Evolutionary conservation across 2,329 filamentous ascomycete genomes (phyloP).

Genomic region (Stagonosporopsis vannaccii): DNA sequence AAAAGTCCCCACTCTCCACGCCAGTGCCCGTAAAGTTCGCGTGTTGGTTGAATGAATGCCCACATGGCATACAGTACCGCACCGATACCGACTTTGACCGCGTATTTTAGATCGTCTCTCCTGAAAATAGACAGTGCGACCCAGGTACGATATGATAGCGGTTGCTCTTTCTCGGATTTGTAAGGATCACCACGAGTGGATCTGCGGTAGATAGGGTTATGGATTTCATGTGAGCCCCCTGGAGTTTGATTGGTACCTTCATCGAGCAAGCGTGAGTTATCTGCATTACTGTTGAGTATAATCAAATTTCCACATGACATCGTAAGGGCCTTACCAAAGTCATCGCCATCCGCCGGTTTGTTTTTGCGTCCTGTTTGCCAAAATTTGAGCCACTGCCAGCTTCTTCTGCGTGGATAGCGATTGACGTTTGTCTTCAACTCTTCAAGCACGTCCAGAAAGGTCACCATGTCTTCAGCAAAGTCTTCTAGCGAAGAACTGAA

Average conservation of each 20-base stretch:
- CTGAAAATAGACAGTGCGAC: constrained; percentile 63
- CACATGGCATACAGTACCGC: constrained; percentile 89
- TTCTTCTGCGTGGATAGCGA: constrained; percentile 66
- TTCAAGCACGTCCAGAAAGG: constrained; percentile 83
- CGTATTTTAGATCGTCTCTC: constrained; percentile 76
- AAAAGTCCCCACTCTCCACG: constrained; percentile 95
- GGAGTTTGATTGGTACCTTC: constrained; percentile 36
- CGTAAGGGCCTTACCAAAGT: constrained; percentile 26
- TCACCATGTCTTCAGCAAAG: constrained; percentile 87
- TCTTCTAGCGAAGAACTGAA: constrained; percentile 92
- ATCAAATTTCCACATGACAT: not conserved
- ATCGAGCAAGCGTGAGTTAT: constrained; percentile 33
- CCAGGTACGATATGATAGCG: constrained; percentile 60
- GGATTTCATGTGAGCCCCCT: constrained; percentile 46
- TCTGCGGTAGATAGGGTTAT: constrained; percentile 43
- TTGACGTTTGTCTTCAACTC: constrained; percentile 78
- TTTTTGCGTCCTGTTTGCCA: constrained; percentile 61
- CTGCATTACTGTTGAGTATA: constrained; percentile 26
- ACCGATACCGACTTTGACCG: constrained; percentile 90
- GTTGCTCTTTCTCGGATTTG: constrained; percentile 38
- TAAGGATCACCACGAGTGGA: constrained; percentile 38
- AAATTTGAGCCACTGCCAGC: constrained; percentile 87
- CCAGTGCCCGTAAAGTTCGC: constrained; percentile 85
- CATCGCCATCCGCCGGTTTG: constrained; percentile 18
- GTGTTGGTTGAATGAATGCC: constrained; percentile 80